Evolutionary conservation across 106 monocot species (phyloP).

Genomic region (Allium fistulosum): DNA sequence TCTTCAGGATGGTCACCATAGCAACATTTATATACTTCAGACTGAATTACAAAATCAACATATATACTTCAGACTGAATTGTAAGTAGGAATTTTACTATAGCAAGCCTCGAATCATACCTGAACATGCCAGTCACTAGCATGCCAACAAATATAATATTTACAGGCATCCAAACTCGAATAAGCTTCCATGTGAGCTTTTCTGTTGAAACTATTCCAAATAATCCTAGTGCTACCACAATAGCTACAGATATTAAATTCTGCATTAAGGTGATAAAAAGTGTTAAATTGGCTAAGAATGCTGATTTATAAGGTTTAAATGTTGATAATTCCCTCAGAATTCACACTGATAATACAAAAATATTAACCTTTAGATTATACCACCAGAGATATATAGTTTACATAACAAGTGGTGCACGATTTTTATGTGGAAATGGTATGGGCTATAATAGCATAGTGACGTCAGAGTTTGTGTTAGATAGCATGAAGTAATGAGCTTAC

Average conservation of each 20-base stretch:
- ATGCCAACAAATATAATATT: conserved; percentile 97
- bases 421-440: not conserved
- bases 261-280: conserved; percentile 9
- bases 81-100: not conserved
- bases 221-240: conserved; percentile 55
- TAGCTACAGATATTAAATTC: conserved; percentile 83
- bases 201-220: conserved; percentile 68
- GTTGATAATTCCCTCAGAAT: not conserved
- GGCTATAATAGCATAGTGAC: not conserved
- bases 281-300: not conserved
- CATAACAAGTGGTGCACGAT: not conserved
- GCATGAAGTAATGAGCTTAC: not conserved
- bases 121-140: conserved; percentile 93
- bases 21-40: conserved; percentile 95
- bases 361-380: not conserved
- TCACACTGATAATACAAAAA: not conserved
- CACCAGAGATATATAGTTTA: not conserved
- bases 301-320: not conserved
- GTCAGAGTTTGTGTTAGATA: not conserved
- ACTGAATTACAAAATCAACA: conserved; percentile 35
- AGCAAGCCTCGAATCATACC: conserved; percentile 28
- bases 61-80: not conserved
- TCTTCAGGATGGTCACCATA: conserved; percentile 95
- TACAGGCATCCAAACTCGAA: conserved; percentile 86
- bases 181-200: conserved; percentile 77